Evolutionary conservation across 805 yeast species (phyloP).

Genomic region (Sugiyamaella valdiviana): DNA sequence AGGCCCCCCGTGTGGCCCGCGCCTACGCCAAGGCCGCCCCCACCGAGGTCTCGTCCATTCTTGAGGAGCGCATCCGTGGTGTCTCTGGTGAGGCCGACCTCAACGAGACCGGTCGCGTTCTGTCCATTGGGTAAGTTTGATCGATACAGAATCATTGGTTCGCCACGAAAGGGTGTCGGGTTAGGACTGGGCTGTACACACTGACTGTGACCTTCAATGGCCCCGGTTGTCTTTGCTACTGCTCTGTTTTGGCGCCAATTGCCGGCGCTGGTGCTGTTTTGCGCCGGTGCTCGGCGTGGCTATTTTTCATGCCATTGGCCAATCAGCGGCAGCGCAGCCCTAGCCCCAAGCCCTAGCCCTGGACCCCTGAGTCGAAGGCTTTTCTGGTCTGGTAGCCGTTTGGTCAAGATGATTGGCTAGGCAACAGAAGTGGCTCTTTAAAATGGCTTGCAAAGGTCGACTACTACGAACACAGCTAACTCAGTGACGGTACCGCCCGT

Average conservation of each 20-base stretch:
- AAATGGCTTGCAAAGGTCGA: background rate
- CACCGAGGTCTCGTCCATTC: constrained; percentile 97
- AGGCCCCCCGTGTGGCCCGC: constrained; percentile 44
- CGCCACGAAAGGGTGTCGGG: background rate
- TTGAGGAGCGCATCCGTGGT: constrained; percentile 99
- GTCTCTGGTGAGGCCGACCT: constrained; percentile 95
- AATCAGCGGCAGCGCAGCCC: background rate
- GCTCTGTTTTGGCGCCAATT: background rate
- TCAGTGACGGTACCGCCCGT: constrained; percentile 99
- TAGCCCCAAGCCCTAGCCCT: too few relatives aligned
- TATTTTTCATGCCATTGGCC: background rate
- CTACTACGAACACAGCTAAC: background rate
- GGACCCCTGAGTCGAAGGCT: too few relatives aligned
- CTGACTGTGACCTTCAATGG: background rate
- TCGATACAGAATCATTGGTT: background rate
- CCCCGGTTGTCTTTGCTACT: background rate
- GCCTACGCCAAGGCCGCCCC: constrained; percentile 97
- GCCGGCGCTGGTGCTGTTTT: background rate
- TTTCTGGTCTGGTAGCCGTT: too few relatives aligned
- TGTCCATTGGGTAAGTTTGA: constrained; percentile 82
- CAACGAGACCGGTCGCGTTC: constrained; percentile 98
- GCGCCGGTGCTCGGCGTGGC: background rate
- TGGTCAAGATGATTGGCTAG: too few relatives aligned
- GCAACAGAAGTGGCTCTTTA: too few relatives aligned
- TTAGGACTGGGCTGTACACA: background rate